These are phyloP conservation scores for Opeltia flavorubescens DNA, from an alignment of 495 filamentous ascomycete genomes.

Conservation along the genomic window DNA sequence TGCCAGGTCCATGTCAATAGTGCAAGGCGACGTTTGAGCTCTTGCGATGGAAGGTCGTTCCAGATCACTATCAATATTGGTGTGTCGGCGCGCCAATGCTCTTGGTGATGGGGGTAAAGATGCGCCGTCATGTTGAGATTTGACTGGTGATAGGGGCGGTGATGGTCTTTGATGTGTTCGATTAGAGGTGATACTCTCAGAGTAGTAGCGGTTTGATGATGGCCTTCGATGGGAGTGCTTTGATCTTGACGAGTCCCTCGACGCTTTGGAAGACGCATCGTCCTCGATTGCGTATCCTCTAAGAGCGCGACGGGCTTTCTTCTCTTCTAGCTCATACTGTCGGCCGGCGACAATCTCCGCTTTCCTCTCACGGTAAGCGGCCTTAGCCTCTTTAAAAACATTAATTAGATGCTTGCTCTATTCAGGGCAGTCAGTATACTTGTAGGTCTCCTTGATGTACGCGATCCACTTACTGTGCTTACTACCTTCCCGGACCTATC, in stretches of 20 bases:
- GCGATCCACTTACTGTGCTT: conserved; percentile 55
- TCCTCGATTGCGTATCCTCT: conserved; percentile 37
- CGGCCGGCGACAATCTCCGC: conserved; percentile 58
- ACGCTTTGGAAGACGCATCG: conserved; percentile 30
- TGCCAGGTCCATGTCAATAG: conserved; percentile 74
- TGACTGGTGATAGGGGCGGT: background rate
- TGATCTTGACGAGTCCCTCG: conserved; percentile 21
- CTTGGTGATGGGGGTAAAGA: conserved; percentile 8
- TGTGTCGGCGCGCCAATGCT: conserved; percentile 31
- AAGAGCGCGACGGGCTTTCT: conserved; percentile 33
- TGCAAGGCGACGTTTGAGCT: conserved; percentile 12
- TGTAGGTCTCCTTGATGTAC: conserved; percentile 16
- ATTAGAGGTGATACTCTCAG: conserved; percentile 1
- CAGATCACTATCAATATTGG: conserved; percentile 11
- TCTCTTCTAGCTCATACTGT: conserved; percentile 39
- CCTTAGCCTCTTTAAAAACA: conserved; percentile 78
- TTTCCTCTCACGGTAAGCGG: conserved; percentile 72
- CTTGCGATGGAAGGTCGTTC: conserved; percentile 3
- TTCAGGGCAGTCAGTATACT: no score
- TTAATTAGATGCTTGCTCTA: conserved; percentile 80
- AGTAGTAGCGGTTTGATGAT: background rate
- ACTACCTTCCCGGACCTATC: conserved; percentile 89
- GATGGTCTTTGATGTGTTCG: conserved; percentile 1
- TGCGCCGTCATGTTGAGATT: background rate
- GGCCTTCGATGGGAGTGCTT: conserved; percentile 8